Evolutionary conservation across 2,329 filamentous ascomycete species (phyloP).

Genomic region (Fusarium guadeloupense): DNA sequence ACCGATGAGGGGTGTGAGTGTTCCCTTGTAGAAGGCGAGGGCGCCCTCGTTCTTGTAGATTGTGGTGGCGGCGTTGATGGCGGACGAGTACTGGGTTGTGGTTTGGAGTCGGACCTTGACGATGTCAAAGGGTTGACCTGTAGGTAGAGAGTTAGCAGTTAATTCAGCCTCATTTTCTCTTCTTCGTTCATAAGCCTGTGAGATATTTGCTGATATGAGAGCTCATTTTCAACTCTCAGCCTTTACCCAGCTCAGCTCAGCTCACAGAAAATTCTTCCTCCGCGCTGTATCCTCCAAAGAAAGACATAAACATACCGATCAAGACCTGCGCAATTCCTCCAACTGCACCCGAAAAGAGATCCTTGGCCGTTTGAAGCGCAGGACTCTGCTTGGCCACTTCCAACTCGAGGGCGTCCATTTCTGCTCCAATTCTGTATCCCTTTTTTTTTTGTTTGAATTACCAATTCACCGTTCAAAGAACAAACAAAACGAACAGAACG

Average conservation of each 20-base stretch:
- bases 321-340: constrained; percentile 95
- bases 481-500: background rate
- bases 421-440: background rate
- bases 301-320: constrained; percentile 67
- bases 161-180: background rate
- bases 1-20: constrained; percentile 90
- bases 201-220: constrained; percentile 13
- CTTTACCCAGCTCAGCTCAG: background rate
- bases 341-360: constrained; percentile 88
- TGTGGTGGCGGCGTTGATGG: constrained; percentile 79
- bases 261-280: constrained; percentile 50
- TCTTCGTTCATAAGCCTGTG: background rate
- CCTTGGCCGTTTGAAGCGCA: constrained; percentile 76
- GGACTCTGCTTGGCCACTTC: constrained; percentile 48
- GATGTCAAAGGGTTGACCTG: constrained; percentile 83
- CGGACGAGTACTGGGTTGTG: constrained; percentile 79
- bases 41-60: constrained; percentile 91
- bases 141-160: constrained; percentile 6
- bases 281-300: background rate
- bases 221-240: constrained; percentile 5
- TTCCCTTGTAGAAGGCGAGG: constrained; percentile 97
- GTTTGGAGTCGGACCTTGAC: constrained; percentile 98
- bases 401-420: constrained; percentile 49
- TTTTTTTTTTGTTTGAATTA: background rate
- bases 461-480: background rate